phyloP scores from a whole-genome alignment of 2,329 filamentous ascomycete species.

The Colletotrichum agaves region DNA sequence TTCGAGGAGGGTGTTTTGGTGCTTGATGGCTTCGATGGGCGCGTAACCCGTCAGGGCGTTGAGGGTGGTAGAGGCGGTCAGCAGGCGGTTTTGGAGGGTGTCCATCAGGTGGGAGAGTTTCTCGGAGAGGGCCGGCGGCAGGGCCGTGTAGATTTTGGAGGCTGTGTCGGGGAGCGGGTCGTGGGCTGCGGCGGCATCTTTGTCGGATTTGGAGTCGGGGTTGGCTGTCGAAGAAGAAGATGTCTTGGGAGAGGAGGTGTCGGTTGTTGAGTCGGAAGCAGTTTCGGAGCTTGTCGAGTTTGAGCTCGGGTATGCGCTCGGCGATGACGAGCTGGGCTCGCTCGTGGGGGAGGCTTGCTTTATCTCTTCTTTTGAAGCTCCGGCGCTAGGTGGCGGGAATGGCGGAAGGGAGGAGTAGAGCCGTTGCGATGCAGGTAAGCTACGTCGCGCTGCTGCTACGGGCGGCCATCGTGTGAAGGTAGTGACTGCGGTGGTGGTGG shows the following conservation, averaged over 20 bases:
- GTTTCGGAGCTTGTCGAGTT: background rate
- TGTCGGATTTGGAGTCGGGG: background rate
- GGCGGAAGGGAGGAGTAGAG: slow-evolving; percentile 28
- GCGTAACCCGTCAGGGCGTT: slow-evolving; percentile 96
- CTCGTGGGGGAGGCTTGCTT: slow-evolving; percentile 18
- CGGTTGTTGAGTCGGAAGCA: slow-evolving; percentile 1
- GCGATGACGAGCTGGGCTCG: slow-evolving; percentile 4
- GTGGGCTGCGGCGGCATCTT: slow-evolving; percentile 1
- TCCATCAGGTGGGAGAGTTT: slow-evolving; percentile 83
- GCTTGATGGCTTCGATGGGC: slow-evolving; percentile 86
- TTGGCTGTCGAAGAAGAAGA: slow-evolving; percentile 1
- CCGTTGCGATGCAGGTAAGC: background rate
- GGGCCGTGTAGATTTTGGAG: slow-evolving; percentile 40
- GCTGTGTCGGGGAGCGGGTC: slow-evolving; percentile 24
- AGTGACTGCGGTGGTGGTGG: too few species aligned
- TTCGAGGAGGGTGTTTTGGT: slow-evolving; percentile 78
- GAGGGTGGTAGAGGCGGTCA: slow-evolving; percentile 86
- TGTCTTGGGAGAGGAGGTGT: slow-evolving; percentile 1
- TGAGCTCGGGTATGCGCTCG: slow-evolving; percentile 22
- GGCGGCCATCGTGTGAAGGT: slow-evolving; percentile 27
- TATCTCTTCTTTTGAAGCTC: slow-evolving; percentile 22
- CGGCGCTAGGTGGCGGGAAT: slow-evolving; percentile 11
- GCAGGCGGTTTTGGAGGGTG: slow-evolving; percentile 84
- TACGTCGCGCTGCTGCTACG: slow-evolving; percentile 1
- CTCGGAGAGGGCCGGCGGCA: slow-evolving; percentile 54